Base-by-base conservation (phyloP, 2,329 filamentous ascomycete species). In the Ophiostoma piceae region DNA sequence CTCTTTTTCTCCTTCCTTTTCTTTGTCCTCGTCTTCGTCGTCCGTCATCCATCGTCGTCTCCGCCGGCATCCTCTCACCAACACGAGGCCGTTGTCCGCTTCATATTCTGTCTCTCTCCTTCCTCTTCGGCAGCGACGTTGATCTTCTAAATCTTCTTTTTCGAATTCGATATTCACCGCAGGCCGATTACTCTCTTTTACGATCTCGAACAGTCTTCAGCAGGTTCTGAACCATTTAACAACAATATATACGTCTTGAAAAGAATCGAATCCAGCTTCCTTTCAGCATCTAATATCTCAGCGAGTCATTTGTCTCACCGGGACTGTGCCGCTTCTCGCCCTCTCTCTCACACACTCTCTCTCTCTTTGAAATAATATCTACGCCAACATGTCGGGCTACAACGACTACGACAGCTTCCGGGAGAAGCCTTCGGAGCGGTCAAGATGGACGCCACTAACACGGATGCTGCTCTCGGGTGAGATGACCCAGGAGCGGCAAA, bases 401-500 rank as follows among this genome's bases (percentile, higher is more conserved):
- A 78, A 76, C 9, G 51, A 57, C 62, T 78, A 76, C 64, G 74
- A 75, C 54, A 78, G 78, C 73, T 73, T 74, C 68, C 66, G 70
- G 68, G 51, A 76, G 74, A 73, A 81, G 78, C 83, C 82, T 70
- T 85, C 87, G 72, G 91, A 94, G 81, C 84, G 92, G 76, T 87
- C 90, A 77, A 86, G 91, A 89, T 93, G 90, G 88, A 91, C 92
- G 72, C 91, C 91, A 19, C 84, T 95, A 69, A 92, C 90, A 72
- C 87, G 91, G 73, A 92, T 94, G 89, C 82, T 95, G 77, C 85
- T 94, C 78, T 92, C 91, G 70, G 91, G 91, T 67, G 90, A 93
- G 81, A 90, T 94, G 86, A 92, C 88, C 69, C 88, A 88, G 75
- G 89, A 92, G 77, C 85, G 83, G 76, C 88, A 90, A 74, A 88